Base-by-base conservation (phyloP, 2,329 filamentous ascomycete species). In the Alternaria panax region DNA sequence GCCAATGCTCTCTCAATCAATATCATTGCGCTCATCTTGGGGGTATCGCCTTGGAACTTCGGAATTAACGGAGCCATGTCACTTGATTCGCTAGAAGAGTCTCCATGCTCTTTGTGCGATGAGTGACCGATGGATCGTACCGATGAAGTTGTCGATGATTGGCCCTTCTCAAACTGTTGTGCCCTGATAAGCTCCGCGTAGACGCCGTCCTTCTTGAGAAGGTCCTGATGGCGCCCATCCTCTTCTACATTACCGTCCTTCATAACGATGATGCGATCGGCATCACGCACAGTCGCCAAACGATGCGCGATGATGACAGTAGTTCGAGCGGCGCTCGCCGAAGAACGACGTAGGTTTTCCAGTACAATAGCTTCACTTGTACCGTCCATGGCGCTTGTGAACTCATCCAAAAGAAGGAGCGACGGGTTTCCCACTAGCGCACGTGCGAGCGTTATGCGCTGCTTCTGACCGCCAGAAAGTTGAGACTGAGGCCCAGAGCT, bases 401-500 rank as follows among this genome's bases (percentile, higher is more conserved):
- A 76, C 38, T 78, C 76, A 43, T 78, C 76, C 8, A 78, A 62
- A 16, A 79, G 67, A 12, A 78, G 63, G 5, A 79, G 50, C 9
- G 69, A 60, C 16, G 76, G 76, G 16, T 74, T 70, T 4, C 71
- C 67, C 9, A 76, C 75, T 14, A 79, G 51, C 6, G 76, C 75
- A 24, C 76, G 68, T 5, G 76, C 76, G n/a, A 79, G 63, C 7
- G 72, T 73, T 41, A 78, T 72, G n/a, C 75, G 72, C 54, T 78
- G 76, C 54, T 78, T 78, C 50, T 78, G 76, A 14, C 76, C 76
- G 22, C 76, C 76, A 22, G 76, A 79, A 4, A 78, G 69, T 57
- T 73, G 73, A 6, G 72, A 72, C 22, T 73, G 72, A 34, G 73
- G 69, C 4, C 72, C 73, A 12, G 74, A 66, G n/a, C 75, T 72